phyloP scores from a whole-genome alignment of 495 filamentous ascomycete genomes.

The Chaetomidium leptoderma region DNA sequence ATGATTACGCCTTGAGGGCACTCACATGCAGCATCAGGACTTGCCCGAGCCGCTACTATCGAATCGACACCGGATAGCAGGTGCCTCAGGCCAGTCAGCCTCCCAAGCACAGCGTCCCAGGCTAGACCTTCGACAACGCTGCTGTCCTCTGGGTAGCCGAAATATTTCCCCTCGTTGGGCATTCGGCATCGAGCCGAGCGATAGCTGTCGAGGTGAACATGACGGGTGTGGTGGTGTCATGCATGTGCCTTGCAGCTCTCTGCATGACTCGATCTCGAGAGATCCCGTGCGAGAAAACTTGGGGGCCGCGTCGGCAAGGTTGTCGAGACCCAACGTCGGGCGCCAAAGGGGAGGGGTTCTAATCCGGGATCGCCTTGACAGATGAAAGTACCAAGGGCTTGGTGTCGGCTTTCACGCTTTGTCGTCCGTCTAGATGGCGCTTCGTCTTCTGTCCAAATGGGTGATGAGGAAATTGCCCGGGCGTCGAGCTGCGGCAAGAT shows the following conservation, averaged over 20 bases:
- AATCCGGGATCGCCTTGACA: background rate
- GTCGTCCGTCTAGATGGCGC: no score
- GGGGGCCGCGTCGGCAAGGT: background rate
- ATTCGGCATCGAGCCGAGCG: no score
- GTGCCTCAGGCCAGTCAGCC: background rate
- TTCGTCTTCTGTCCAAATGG: background rate
- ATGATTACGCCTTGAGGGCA: background rate
- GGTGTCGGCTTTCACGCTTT: background rate
- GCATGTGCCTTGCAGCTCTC: background rate
- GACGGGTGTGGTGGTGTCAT: background rate
- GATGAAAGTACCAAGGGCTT: background rate
- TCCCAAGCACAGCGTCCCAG: background rate
- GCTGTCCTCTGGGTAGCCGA: background rate
- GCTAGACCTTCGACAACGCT: background rate
- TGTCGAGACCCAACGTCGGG: no score
- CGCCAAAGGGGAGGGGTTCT: background rate
- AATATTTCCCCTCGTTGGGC: no score
- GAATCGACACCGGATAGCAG: background rate
- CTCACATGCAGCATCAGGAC: background rate
- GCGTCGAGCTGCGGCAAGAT: background rate
- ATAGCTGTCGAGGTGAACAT: background rate
- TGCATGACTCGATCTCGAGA: background rate
- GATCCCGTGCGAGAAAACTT: background rate
- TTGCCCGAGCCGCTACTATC: background rate
- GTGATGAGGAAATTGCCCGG: no score